Evolutionary conservation across 306 rosid genomes (phyloP), one percentile per base, ranked within the genome.

Genomic region (Cicer bijugum): DNA sequence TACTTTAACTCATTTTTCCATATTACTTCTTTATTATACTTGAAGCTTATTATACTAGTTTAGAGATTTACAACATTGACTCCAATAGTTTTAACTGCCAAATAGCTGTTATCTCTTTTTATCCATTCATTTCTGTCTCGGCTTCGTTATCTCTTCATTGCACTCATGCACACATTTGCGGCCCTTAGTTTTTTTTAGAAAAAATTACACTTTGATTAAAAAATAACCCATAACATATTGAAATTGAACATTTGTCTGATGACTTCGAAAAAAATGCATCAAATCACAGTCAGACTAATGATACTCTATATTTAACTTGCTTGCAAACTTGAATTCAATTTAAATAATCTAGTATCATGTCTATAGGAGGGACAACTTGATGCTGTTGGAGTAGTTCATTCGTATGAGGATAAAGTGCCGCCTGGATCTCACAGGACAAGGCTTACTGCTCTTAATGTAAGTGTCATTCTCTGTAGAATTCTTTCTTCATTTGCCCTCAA

Each of bases 371-470:
- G 89, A 56, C 91, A 91, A 59, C 82, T 84, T 72, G 98, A 94
- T 50, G 87, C 88, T 52, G 80, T 78, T 73, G 90, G 92, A 50
- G 80, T 88, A 53, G 95, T 94, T 84, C 91, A 94, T 84, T 89
- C 97, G 15, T 94, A 94, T 65, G 98, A 94, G 82, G 95, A 84
- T 73, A 88, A 82, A 40, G 43, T 35, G 43, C 83, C 96, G 50
- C 73, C 90, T 71, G 90, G 91, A 78, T 87, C 98, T 89, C 98
- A 94, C 77, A 94, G 81, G 84, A 87, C 95, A 69, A 88, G 86
- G 80, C 89, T 94, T 63, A 84, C 88, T 71, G 96, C 95, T 69
- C 97, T 91, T 70, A 94, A 86, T 76, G 98, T 91, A 71, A 15
- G 89, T 73, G 58, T 28, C 33, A 28, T 68, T 75, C 37, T 66